Conservation (phyloP, 192 early-diverging fungal species). For the Phycomyces nitens region DNA sequence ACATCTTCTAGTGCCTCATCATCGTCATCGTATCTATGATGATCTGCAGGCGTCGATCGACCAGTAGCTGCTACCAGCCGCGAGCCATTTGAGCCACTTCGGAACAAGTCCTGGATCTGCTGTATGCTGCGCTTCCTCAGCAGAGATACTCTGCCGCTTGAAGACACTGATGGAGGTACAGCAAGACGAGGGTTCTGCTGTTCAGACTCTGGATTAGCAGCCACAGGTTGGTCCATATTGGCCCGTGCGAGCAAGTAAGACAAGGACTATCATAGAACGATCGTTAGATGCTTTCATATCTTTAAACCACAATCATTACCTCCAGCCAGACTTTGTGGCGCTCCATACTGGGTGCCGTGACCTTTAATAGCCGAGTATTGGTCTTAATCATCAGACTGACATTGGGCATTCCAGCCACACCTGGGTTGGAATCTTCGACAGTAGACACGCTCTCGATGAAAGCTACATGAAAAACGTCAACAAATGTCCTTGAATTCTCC, state of each 20-base stretch:
- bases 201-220: not conserved
- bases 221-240: not conserved
- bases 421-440: slow-evolving; percentile 43
- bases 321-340: slow-evolving; percentile 73
- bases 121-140: no score
- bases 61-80: no score
- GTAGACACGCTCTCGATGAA: slow-evolving; percentile 59
- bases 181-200: no score
- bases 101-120: no score
- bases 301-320: slow-evolving; percentile 28
- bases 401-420: slow-evolving; percentile 40
- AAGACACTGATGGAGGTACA: no score
- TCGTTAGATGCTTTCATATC: not conserved
- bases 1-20: slow-evolving; percentile 38
- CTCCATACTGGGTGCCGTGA: slow-evolving; percentile 61
- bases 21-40: slow-evolving; percentile 19
- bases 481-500: no score
- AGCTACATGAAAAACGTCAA: slow-evolving; percentile 32
- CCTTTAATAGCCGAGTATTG: slow-evolving; percentile 66
- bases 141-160: no score
- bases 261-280: slow-evolving; percentile 10
- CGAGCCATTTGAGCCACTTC: no score
- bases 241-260: slow-evolving; percentile 19
- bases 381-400: slow-evolving; percentile 66
- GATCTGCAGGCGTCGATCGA: slow-evolving; percentile 6